phyloP scores from a whole-genome alignment of 768 basidiomycete species.

The Podaxis rugospora region DNA sequence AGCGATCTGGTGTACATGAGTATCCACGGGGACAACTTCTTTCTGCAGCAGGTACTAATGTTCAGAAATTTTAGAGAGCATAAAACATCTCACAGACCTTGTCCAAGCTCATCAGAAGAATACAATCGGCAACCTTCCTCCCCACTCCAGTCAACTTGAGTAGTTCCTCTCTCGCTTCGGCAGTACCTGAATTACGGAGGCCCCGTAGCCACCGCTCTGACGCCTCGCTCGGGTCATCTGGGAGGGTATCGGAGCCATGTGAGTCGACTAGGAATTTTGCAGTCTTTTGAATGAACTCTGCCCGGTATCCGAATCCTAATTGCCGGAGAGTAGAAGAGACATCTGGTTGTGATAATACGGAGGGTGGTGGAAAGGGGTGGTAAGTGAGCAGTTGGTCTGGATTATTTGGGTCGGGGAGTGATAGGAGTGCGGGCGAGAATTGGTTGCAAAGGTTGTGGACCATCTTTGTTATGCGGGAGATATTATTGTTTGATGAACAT shows the following conservation, averaged over 20 bases:
- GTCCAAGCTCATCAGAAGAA: constrained; percentile 88
- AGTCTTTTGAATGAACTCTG: constrained; percentile 82
- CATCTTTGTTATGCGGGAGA: constrained; percentile 91
- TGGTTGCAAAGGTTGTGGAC: constrained; percentile 76
- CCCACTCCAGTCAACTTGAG: constrained; percentile 89
- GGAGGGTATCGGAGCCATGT: constrained; percentile 28
- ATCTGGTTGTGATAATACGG: constrained; percentile 50
- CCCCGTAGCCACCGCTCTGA: constrained; percentile 58
- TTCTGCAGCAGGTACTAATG: constrained; percentile 36
- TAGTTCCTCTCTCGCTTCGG: constrained; percentile 67
- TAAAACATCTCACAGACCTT: constrained; percentile 45
- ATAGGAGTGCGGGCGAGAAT: constrained; percentile 69
- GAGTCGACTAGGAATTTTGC: constrained; percentile 70
- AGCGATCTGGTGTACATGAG: constrained; percentile 91
- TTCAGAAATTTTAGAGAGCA: neutral
- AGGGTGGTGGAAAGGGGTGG: constrained; percentile 84
- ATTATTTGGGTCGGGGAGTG: constrained; percentile 30
- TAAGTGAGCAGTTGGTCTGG: constrained; percentile 36
- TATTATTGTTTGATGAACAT: constrained; percentile 97
- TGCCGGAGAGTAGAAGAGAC: constrained; percentile 65
- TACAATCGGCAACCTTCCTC: constrained; percentile 94
- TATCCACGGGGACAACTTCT: constrained; percentile 92
- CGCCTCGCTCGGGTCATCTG: constrained; percentile 31
- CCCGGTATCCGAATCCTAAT: constrained; percentile 95
- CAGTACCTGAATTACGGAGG: constrained; percentile 46